Evolutionary conservation across 78 protist species (phyloP).

Genomic region (Dictyostelium brefeldianum): DNA sequence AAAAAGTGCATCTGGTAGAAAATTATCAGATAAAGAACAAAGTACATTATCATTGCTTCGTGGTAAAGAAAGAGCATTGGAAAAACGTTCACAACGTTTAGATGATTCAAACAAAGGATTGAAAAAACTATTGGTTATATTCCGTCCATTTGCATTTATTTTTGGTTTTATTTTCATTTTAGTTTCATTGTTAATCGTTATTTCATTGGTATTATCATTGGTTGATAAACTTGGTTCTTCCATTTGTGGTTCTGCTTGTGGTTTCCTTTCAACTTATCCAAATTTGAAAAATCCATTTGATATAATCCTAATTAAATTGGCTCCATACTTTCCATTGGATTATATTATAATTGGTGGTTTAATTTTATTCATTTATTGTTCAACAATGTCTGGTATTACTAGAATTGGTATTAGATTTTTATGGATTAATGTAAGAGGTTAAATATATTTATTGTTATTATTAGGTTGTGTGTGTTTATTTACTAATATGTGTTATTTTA

Average conservation of each 20-base stretch:
- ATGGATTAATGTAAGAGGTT: conserved; percentile 45
- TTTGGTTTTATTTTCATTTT: conserved; percentile 83
- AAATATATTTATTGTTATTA: background rate
- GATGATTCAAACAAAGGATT: conserved; percentile 34
- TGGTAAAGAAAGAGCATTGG: conserved; percentile 68
- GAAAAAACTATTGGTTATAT: conserved; percentile 29
- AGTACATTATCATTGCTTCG: conserved; percentile 8
- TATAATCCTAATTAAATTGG: conserved; percentile 36
- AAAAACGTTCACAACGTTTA: conserved; percentile 16
- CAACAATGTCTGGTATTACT: conserved; percentile 71
- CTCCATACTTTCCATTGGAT: conserved; percentile 87
- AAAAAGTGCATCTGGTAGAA: conserved; percentile 64
- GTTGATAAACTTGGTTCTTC: conserved; percentile 57
- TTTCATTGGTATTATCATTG: conserved; percentile 48
- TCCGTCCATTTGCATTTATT: conserved; percentile 76
- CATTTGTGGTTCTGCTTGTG: conserved; percentile 80
- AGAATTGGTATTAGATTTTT: conserved; percentile 80
- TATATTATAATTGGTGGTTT: conserved; percentile 60
- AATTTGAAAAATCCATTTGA: conserved; percentile 81
- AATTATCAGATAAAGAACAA: conserved; percentile 70
- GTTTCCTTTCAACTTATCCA: conserved; percentile 77
- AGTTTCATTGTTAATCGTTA: conserved; percentile 45
- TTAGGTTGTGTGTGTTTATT: background rate
- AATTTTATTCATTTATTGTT: conserved; percentile 32
- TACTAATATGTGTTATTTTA: background rate